Evolutionary conservation across 768 basidiomycete species (phyloP).

Genomic region (Panaeolus papilionaceus): DNA sequence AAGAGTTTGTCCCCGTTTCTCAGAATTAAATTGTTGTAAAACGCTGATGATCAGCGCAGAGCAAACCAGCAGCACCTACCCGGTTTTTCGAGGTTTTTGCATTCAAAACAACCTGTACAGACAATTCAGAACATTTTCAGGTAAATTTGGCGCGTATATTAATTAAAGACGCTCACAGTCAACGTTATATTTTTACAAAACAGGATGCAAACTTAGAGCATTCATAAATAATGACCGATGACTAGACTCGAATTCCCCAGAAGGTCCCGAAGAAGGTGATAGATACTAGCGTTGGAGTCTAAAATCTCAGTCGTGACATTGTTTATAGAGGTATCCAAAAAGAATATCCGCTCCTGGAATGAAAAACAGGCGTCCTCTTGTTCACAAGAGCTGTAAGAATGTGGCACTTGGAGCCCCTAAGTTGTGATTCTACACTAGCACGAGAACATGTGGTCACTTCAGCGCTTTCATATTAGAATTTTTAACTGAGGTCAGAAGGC

Average conservation of each 20-base stretch:
- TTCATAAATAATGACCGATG: background rate
- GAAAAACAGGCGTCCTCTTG: background rate
- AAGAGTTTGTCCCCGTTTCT: background rate
- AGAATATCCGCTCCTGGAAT: background rate
- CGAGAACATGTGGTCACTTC: too few relatives aligned
- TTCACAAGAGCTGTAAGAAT: background rate
- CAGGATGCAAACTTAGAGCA: background rate
- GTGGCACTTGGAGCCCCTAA: conserved; percentile 5
- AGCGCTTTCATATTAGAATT: too few relatives aligned
- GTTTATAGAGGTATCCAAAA: background rate
- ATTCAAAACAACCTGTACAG: too few relatives aligned
- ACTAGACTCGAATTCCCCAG: background rate
- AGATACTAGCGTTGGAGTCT: background rate
- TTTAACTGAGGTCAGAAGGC: too few relatives aligned
- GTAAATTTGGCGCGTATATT: too few relatives aligned
- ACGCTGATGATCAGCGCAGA: background rate
- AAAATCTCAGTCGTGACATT: background rate
- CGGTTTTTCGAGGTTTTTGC: too few relatives aligned
- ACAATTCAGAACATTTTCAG: too few relatives aligned
- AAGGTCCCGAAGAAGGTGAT: background rate
- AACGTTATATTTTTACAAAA: too few relatives aligned
- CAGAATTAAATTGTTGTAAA: background rate
- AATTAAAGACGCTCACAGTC: too few relatives aligned
- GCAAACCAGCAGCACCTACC: background rate
- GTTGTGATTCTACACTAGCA: background rate